phyloP scores from a whole-genome alignment of 805 yeast genomes.

The Pichia thaimueangensis region DNA sequence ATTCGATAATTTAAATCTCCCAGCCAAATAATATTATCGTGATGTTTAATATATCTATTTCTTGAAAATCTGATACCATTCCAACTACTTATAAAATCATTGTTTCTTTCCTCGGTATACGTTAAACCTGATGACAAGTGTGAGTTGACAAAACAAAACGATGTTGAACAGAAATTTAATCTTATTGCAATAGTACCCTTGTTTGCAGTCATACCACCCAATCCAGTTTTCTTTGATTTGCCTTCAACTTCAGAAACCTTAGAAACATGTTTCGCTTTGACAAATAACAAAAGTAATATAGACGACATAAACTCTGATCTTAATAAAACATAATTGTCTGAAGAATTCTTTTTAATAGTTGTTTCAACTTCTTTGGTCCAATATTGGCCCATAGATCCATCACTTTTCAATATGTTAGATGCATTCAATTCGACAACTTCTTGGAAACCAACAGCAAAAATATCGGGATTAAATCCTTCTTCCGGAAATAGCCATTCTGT shows the following conservation, averaged over 20 bases:
- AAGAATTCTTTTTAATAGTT: slow-evolving; percentile 44
- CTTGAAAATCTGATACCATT: slow-evolving; percentile 75
- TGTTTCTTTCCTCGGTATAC: slow-evolving; percentile 78
- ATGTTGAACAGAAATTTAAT: slow-evolving; percentile 72
- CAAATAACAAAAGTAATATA: slow-evolving; percentile 57
- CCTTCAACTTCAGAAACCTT: slow-evolving; percentile 82
- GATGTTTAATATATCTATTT: slow-evolving; percentile 69
- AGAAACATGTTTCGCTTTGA: slow-evolving; percentile 39
- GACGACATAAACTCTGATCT: slow-evolving; percentile 76
- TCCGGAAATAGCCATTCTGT: slow-evolving; percentile 77
- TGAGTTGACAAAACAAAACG: slow-evolving; percentile 79
- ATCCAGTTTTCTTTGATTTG: slow-evolving; percentile 89
- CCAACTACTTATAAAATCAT: slow-evolving; percentile 70
- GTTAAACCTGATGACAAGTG: slow-evolving; percentile 91
- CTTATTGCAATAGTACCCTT: slow-evolving; percentile 95
- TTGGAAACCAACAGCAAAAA: slow-evolving; percentile 87
- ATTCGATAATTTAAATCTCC: slow-evolving; percentile 93
- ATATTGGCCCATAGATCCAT: slow-evolving; percentile 63
- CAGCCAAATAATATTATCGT: slow-evolving; percentile 84
- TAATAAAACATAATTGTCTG: slow-evolving; percentile 48
- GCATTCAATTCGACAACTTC: slow-evolving; percentile 93
- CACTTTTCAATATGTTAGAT: slow-evolving; percentile 82
- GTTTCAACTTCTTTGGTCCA: slow-evolving; percentile 70
- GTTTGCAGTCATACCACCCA: slow-evolving; percentile 96
- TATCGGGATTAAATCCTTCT: slow-evolving; percentile 57